A percentile compares a stretch with the other conserved stretches of the same genome.
These are phyloP conservation scores for Borealophlyctis nickersoniae DNA, from an alignment of 192 early-diverging fungal genomes.

Conservation along the genomic window DNA sequence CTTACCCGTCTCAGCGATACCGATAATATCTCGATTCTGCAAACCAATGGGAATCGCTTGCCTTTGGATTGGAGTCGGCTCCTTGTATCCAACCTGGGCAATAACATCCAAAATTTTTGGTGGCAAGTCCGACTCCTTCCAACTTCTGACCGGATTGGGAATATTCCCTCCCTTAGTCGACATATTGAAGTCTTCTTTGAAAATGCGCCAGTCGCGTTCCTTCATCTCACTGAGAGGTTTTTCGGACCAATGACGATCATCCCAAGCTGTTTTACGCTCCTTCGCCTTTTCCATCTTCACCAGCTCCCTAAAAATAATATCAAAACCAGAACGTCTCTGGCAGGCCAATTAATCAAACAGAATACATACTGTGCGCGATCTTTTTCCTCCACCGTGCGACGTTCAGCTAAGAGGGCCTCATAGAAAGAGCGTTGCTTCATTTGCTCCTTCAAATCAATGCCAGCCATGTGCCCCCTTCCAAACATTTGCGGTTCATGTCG, in stretches of 20 bases:
- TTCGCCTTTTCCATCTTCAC: conserved; percentile 57
- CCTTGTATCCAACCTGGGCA: conserved; percentile 80
- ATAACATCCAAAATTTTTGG: conserved; percentile 70
- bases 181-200: conserved; percentile 98
- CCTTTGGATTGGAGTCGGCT: conserved; percentile 96
- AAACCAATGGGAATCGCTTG: conserved; percentile 96
- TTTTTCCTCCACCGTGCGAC: conserved; percentile 55
- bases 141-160: conserved; percentile 84
- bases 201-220: conserved; percentile 99
- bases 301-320: conserved; percentile 47
- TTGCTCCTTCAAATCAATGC: conserved; percentile 77
- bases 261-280: conserved; percentile 71
- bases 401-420: conserved; percentile 48
- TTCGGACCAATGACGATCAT: conserved; percentile 93
- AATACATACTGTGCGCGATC: conserved; percentile 45
- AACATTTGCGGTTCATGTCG: conserved; percentile 66
- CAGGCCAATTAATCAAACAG: neutral
- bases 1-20: conserved; percentile 64
- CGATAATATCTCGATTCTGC: conserved; percentile 69
- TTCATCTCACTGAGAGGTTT: conserved; percentile 88
- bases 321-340: neutral
- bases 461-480: conserved; percentile 84
- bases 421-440: conserved; percentile 71
- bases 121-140: conserved; percentile 80
- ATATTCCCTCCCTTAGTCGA: conserved; percentile 91